These are phyloP conservation scores for Lentinula edodes DNA, from an alignment of 768 basidiomycete species.

Conservation along the genomic window DNA sequence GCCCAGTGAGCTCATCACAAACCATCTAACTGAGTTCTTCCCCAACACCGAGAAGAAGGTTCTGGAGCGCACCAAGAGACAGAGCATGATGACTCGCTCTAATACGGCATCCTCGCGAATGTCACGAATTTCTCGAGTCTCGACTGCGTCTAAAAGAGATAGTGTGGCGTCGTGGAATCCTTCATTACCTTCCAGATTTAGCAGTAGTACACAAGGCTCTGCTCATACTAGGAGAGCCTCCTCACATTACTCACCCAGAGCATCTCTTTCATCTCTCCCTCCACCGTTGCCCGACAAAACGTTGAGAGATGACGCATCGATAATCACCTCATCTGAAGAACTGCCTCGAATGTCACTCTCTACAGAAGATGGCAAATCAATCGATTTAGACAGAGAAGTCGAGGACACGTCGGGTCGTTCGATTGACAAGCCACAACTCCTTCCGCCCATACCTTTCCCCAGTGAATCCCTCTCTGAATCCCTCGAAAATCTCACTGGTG, in stretches of 20 bases:
- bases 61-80: constrained; percentile 79
- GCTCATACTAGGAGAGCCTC: constrained; percentile 25
- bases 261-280: constrained; percentile 42
- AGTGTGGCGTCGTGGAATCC: constrained; percentile 47
- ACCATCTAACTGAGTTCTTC: constrained; percentile 92
- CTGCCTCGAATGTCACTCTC: constrained; percentile 73
- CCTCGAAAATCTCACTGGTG: constrained; percentile 48
- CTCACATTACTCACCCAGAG: constrained; percentile 41
- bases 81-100: constrained; percentile 75
- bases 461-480: constrained; percentile 79
- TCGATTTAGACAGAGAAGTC: constrained; percentile 51
- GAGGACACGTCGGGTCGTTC: constrained; percentile 10
- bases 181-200: constrained; percentile 50
- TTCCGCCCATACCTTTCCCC: constrained; percentile 76
- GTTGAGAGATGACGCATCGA: neutral
- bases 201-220: constrained; percentile 55
- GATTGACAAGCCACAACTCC: constrained; percentile 39
- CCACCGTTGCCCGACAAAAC: constrained; percentile 35
- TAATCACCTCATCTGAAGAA: constrained; percentile 29
- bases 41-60: constrained; percentile 90
- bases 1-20: constrained; percentile 95
- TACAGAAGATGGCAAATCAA: constrained; percentile 62
- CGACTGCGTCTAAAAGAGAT: constrained; percentile 31
- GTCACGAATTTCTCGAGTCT: constrained; percentile 1
- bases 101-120: constrained; percentile 21